These are phyloP conservation scores for Orobanche coerulescens DNA, from an alignment of 257 asterid species.

Conservation along the genomic window DNA sequence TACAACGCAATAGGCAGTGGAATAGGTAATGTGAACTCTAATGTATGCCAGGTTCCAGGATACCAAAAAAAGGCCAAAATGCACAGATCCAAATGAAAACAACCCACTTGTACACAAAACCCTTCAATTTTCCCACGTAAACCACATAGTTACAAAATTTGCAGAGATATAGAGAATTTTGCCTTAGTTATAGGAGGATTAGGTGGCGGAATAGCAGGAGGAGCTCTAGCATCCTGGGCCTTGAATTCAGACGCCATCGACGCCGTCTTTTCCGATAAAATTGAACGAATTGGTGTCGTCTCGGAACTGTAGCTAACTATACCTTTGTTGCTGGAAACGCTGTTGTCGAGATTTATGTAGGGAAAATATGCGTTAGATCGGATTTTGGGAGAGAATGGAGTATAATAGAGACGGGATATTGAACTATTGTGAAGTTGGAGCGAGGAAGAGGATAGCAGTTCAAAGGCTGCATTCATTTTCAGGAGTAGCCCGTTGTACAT, in stretches of 20 bases:
- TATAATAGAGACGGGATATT: conserved; percentile 1
- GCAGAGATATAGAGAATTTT: neutral
- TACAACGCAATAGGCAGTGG: no score
- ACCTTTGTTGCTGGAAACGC: conserved; percentile 9
- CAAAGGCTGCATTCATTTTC: conserved; percentile 22
- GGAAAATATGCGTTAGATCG: conserved; percentile 12
- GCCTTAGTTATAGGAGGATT: conserved; percentile 58
- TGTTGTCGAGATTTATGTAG: neutral
- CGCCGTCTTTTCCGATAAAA: conserved; percentile 23
- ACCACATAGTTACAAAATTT: neutral
- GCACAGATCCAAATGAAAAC: neutral
- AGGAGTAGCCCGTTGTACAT: neutral
- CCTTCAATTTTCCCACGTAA: neutral
- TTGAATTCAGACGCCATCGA: conserved; percentile 37
- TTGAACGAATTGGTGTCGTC: conserved; percentile 22
- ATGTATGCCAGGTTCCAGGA: no score
- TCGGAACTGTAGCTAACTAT: neutral
- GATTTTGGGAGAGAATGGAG: conserved; percentile 13
- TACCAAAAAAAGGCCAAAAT: neutral
- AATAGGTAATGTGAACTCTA: no score
- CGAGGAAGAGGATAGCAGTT: conserved; percentile 29
- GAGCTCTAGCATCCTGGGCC: conserved; percentile 70
- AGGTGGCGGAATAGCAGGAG: conserved; percentile 53
- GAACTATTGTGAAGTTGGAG: conserved; percentile 22
- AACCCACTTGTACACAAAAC: neutral